These are phyloP conservation scores for Didymella pomorum DNA, from an alignment of 2,329 filamentous ascomycete genomes.

Conservation along the genomic window DNA sequence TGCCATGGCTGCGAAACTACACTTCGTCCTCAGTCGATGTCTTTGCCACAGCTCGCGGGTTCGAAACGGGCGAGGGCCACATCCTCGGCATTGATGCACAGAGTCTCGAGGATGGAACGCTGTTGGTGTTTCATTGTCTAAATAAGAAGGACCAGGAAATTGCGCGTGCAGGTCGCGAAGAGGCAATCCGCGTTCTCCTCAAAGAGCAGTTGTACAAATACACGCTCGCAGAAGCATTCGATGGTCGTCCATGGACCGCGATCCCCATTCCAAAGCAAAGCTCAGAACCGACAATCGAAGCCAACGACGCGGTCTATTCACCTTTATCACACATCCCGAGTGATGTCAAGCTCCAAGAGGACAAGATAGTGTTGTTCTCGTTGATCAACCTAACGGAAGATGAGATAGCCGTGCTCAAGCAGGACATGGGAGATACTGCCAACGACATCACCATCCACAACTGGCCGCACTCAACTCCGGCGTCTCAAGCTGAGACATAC, in stretches of 20 bases:
- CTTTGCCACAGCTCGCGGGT: neutral
- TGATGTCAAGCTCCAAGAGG: constrained; percentile 54
- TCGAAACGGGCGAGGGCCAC: constrained; percentile 1
- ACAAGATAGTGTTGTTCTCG: constrained; percentile 13
- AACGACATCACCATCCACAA: constrained; percentile 16
- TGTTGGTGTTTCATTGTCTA: constrained; percentile 5
- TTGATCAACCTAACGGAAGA: constrained; percentile 14
- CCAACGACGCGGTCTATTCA: neutral
- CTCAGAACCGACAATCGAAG: neutral
- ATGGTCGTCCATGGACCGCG: neutral
- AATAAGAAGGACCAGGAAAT: neutral
- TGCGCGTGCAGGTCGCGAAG: constrained; percentile 8
- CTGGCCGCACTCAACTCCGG: constrained; percentile 15
- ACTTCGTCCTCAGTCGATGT: neutral
- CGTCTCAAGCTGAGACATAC: constrained; percentile 15
- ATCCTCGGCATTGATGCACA: constrained; percentile 3
- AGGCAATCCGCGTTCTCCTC: neutral
- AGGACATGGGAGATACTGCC: constrained; percentile 11
- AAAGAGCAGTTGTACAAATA: neutral
- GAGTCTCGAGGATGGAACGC: neutral
- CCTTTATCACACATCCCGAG: neutral
- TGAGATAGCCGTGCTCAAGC: constrained; percentile 1
- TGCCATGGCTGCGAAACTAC: constrained; percentile 1
- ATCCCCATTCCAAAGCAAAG: neutral
- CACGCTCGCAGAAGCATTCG: neutral